Evolutionary conservation across 345 rosid genomes (phyloP).

Genomic region (Citrus inodora): DNA sequence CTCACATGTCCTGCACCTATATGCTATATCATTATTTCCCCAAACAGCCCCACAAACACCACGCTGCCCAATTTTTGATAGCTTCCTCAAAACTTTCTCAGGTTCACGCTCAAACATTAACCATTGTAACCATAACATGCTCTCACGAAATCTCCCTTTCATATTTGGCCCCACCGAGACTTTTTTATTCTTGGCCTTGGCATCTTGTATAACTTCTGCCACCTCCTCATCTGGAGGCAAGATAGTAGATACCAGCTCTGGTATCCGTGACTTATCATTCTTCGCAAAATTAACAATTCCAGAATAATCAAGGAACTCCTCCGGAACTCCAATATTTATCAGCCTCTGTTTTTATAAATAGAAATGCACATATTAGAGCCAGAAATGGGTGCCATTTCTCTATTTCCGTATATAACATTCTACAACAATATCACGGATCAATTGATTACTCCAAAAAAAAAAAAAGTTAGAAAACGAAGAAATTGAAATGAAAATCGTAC

Average conservation of each 20-base stretch:
- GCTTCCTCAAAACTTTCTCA: conserved; percentile 35
- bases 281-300: conserved; percentile 55
- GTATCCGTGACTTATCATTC: conserved; percentile 33
- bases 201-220: conserved; percentile 28
- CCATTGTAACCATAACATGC: conserved; percentile 79
- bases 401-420: too few relatives aligned
- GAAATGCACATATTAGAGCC: background rate
- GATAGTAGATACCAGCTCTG: conserved; percentile 52
- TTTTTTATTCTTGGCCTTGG: conserved; percentile 33
- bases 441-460: background rate
- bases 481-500: conserved; percentile 25
- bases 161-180: conserved; percentile 19
- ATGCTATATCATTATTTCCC: conserved; percentile 91
- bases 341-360: conserved; percentile 55
- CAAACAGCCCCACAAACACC: conserved; percentile 98
- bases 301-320: conserved; percentile 34
- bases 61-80: conserved; percentile 52
- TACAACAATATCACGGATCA: background rate
- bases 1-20: conserved; percentile 79
- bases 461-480: background rate
- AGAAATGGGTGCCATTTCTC: background rate
- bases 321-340: conserved; percentile 53
- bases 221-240: conserved; percentile 73
- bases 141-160: conserved; percentile 47
- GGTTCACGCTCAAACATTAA: conserved; percentile 82